Evolutionary conservation across 371 early-diverging fungal species (phyloP), one percentile per base, ranked within the genome.

Genomic region (Mucor piriformis): DNA sequence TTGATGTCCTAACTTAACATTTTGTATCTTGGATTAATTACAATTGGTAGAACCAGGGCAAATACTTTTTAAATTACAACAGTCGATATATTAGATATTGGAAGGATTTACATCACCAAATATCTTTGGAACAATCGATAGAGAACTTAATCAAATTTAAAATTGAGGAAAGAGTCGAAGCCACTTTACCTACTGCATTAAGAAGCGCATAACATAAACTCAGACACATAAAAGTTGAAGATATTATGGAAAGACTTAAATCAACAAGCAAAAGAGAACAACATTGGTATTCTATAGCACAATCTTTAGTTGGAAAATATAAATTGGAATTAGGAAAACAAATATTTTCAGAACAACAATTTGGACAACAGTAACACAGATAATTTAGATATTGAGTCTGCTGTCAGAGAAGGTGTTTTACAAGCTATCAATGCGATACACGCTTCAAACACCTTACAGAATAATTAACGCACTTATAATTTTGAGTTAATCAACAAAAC

Each of bases 401-500:
- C 40, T n/a, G 40, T 40, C 15, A 40, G 6, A 16, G 40, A 40
- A 40, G 40, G 40, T 6, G 16, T 40, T 5, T 15, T 16, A 5
- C 15, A 40, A 40, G 40, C 40, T 16, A 40, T 40, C 16, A 40
- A 5, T 15, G 15, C 40, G 6, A 16, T 40, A 5, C 12, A 40
- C 16, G 6, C 6, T 2, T 40, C 40, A 1, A 16, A 40, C 6
- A 40, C 1, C 40, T 5, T n/a, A 3, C 12, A 40, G 3, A 15
- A 40, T 5, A 2, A n/a, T 1, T 16, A 40, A n/a, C 40, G 16
- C 3, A 37, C 15, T 15, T 1, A 46, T 50, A 37, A 21, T 23
- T 15, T 50, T 37, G 51, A 50, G 2, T 50, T 50, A 21, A 6
- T 50, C 10, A 34, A 50, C 5, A n/a, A 50, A 50, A 37, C 51